A percentile compares a stretch with the other conserved stretches of the same genome.
These are phyloP conservation scores for Geranium incanum DNA, from an alignment of 441 rosid species.

Conservation along the genomic window DNA sequence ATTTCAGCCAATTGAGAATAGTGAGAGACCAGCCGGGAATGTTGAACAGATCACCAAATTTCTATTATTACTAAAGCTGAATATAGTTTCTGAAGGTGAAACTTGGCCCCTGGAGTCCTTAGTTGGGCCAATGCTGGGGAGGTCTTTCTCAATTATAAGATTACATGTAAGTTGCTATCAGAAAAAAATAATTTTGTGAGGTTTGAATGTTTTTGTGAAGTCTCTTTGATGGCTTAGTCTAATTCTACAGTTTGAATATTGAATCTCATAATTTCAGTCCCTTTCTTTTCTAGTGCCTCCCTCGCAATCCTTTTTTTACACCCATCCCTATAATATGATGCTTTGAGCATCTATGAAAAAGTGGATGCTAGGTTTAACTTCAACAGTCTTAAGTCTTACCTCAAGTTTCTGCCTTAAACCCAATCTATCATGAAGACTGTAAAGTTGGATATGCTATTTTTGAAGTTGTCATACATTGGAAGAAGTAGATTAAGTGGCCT, in stretches of 20 bases:
- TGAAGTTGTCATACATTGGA: not conserved
- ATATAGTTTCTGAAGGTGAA: constrained; percentile 49
- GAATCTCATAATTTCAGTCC: not conserved
- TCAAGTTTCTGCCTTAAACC: not conserved
- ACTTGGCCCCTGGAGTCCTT: constrained; percentile 63
- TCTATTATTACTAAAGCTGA: constrained; percentile 44
- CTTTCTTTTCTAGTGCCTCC: not conserved
- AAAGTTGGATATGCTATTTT: not conserved
- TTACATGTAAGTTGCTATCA: constrained; percentile 60
- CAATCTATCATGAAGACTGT: not conserved
- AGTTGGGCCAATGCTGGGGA: constrained; percentile 64
- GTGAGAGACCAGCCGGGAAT: constrained; percentile 33
- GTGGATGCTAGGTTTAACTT: not conserved
- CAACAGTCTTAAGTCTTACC: not conserved
- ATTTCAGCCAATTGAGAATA: constrained; percentile 40
- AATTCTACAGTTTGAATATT: not conserved
- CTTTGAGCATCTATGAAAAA: not conserved
- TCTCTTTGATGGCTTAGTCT: constrained; percentile 1
- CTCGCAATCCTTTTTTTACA: not conserved
- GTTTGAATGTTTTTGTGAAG: not conserved
- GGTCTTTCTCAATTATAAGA: constrained; percentile 57
- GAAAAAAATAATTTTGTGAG: not conserved
- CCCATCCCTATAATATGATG: not conserved
- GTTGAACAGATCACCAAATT: constrained; percentile 49
- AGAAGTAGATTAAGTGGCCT: not conserved